A percentile compares a stretch with the other conserved stretches of the same genome.
These are phyloP conservation scores for Castanea crenata DNA, from an alignment of 306 rosid species.

Conservation along the genomic window DNA sequence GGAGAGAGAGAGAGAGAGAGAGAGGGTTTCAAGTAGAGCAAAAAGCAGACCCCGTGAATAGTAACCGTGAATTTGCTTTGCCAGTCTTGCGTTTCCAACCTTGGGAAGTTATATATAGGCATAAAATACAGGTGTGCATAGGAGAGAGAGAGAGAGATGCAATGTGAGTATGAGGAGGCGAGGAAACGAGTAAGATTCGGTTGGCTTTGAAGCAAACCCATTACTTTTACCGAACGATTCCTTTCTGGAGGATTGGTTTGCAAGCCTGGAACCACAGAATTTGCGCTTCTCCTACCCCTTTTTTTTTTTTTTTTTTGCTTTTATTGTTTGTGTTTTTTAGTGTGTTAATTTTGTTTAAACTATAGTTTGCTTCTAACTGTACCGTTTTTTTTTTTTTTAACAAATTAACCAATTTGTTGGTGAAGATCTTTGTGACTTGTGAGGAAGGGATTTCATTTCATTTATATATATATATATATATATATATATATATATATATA, in stretches of 20 bases:
- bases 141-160: slow-evolving; percentile 34
- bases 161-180: slow-evolving; percentile 59
- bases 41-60: slow-evolving; percentile 34
- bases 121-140: slow-evolving; percentile 19
- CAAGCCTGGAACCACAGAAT: slow-evolving; percentile 88
- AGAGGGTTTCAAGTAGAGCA: slow-evolving; percentile 26
- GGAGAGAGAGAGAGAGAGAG: slow-evolving; percentile 25
- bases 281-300: slow-evolving; percentile 28
- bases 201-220: slow-evolving; percentile 97
- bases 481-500: not conserved
- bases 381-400: not conserved
- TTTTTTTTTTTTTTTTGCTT: not conserved
- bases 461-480: not conserved
- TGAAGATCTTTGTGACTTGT: slow-evolving; percentile 32
- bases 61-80: slow-evolving; percentile 50
- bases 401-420: slow-evolving; percentile 16
- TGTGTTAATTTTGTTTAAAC: not conserved
- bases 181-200: slow-evolving; percentile 94
- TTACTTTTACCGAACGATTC: slow-evolving; percentile 85
- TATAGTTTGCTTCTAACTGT: not conserved
- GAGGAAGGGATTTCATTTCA: slow-evolving; percentile 23
- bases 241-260: slow-evolving; percentile 80
- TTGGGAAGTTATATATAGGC: slow-evolving; percentile 49
- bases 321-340: slow-evolving; percentile 12
- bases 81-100: slow-evolving; percentile 49